These are phyloP conservation scores for Jacaranda mimosifolia DNA, from an alignment of 257 asterid species.

Conservation along the genomic window DNA sequence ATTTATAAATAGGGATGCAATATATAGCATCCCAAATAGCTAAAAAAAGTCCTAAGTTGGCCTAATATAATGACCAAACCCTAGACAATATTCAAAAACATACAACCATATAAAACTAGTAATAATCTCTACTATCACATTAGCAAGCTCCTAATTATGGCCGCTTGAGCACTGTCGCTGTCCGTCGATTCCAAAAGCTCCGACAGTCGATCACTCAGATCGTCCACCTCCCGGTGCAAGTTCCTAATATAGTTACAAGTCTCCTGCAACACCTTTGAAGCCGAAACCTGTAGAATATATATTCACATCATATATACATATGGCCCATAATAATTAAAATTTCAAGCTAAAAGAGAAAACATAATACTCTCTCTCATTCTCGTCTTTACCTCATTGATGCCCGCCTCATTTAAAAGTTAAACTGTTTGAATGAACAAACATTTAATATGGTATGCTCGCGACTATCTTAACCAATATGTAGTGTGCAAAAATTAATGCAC, in stretches of 20 bases:
- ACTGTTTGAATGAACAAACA: too few species aligned
- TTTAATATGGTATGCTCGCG: too few species aligned
- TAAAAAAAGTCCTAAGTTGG: constrained; percentile 55
- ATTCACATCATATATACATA: too few species aligned
- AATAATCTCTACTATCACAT: constrained; percentile 50
- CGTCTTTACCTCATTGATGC: too few species aligned
- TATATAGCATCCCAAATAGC: constrained; percentile 37
- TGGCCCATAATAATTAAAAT: too few species aligned
- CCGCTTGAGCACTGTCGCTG: constrained; percentile 86
- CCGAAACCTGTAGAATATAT: constrained; percentile 61
- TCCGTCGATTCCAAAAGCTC: constrained; percentile 84
- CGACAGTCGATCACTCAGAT: constrained; percentile 79
- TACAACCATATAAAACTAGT: neutral
- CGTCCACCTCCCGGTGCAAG: constrained; percentile 93
- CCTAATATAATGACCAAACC: constrained; percentile 63
- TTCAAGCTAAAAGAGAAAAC: too few species aligned
- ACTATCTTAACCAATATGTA: neutral
- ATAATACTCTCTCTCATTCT: too few species aligned
- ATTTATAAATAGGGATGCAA: constrained; percentile 30
- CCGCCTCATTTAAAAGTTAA: too few species aligned
- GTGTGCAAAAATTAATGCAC: neutral
- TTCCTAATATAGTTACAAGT: constrained; percentile 90
- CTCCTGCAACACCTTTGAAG: constrained; percentile 93
- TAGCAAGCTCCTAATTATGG: constrained; percentile 89
- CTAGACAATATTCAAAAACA: constrained; percentile 43